A percentile compares a stretch with the other conserved stretches of the same genome.
Evolutionary conservation across 129 eudicot genomes (phyloP).

Genomic region (Lonicera japonica): DNA sequence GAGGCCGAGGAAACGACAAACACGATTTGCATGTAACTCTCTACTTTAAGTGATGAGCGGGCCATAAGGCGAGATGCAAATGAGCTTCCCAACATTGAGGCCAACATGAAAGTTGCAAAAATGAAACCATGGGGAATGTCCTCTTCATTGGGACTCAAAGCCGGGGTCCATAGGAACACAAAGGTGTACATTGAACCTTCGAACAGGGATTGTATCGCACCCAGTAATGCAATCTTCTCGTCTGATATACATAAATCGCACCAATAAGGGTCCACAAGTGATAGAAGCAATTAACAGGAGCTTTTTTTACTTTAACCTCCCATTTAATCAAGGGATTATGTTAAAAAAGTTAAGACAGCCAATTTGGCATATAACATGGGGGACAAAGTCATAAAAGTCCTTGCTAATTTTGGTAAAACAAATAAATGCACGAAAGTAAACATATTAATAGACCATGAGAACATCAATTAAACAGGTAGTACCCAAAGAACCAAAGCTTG

Average conservation of each 20-base stretch:
- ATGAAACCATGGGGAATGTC: constrained; percentile 69
- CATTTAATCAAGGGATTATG: no score
- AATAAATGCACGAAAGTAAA: not conserved
- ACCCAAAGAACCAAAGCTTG: no score
- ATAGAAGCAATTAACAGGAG: not conserved
- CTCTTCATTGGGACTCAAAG: constrained; percentile 70
- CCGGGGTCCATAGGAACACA: constrained; percentile 71
- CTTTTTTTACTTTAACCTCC: no score
- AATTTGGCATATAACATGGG: no score
- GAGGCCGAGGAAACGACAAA: constrained; percentile 54
- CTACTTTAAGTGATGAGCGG: constrained; percentile 42
- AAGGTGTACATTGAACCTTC: constrained; percentile 80
- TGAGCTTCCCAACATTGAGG: constrained; percentile 71
- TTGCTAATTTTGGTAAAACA: not conserved
- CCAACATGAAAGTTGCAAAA: constrained; percentile 61
- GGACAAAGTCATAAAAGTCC: no score
- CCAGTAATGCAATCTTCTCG: constrained; percentile 68
- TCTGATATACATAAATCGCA: constrained; percentile 25
- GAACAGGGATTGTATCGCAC: constrained; percentile 62
- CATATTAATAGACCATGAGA: no score
- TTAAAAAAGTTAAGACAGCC: no score
- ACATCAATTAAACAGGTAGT: no score
- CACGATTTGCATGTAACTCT: constrained; percentile 69
- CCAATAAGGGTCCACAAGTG: not conserved
- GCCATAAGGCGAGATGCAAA: constrained; percentile 58